phyloP scores from a whole-genome alignment of 306 rosid genomes.

The Chamaecrista fasciculata region DNA sequence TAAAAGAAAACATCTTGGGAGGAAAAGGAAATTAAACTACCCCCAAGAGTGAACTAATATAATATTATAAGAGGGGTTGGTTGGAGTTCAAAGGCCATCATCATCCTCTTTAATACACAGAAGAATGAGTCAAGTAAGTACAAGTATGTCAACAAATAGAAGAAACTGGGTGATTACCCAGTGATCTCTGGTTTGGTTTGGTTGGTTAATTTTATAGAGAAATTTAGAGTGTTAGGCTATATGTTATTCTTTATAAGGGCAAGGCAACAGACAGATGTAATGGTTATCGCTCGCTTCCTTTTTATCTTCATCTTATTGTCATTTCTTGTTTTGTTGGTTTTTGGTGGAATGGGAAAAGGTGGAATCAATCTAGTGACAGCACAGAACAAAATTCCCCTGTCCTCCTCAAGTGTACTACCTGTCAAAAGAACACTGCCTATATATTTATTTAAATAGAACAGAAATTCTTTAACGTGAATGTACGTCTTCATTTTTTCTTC shows the following conservation, averaged over 20 bases:
- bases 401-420: background rate
- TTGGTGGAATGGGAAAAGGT: slow-evolving; percentile 29
- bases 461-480: background rate
- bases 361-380: slow-evolving; percentile 6
- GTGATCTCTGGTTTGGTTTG: slow-evolving; percentile 60
- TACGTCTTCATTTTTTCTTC: background rate
- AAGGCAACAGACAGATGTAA: slow-evolving; percentile 36
- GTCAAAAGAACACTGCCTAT: background rate
- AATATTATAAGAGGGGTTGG: too few species aligned
- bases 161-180: slow-evolving; percentile 46
- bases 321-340: background rate
- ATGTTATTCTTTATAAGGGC: slow-evolving; percentile 48
- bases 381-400: background rate
- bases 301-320: slow-evolving; percentile 10
- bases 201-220: slow-evolving; percentile 53
- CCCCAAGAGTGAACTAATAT: too few species aligned
- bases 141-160: slow-evolving; percentile 42
- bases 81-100: slow-evolving; percentile 43
- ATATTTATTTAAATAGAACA: background rate
- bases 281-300: slow-evolving; percentile 16
- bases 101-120: slow-evolving; percentile 28
- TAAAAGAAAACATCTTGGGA: too few species aligned
- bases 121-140: slow-evolving; percentile 31
- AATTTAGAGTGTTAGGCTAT: slow-evolving; percentile 39
- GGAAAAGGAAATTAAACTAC: too few species aligned